Evolutionary conservation across 179 eudicot genomes (phyloP), one percentile per base, ranked within the genome.

Genomic region (Vitellaria paradoxa): DNA sequence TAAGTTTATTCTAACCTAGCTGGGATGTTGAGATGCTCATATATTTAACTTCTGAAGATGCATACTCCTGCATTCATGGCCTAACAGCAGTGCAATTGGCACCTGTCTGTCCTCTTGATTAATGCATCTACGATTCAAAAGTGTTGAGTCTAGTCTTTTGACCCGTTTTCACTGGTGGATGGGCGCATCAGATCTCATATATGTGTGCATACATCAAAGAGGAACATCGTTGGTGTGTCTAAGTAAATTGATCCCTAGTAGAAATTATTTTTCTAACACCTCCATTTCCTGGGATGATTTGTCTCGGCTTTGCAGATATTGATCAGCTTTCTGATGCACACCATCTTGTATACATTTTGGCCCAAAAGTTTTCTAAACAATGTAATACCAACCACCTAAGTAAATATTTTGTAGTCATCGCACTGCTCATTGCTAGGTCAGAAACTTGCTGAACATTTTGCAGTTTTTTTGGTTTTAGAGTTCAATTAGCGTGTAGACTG

Each of bases 11-110:
- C 47, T 26, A 10, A 12, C 57, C 53, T 55, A 53, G 9, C 9
- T 14, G 21, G 59, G 45, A 76, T 65, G 14, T 17, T 66, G 17
- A 37, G 78, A 77, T 77, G 26, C 46, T 63, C 30, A 17, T 23
- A 17, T 60, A n/a, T 6, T 63, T 9, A 9, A 40, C 15, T 72
- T 63, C 74, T 9, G 65, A 21, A 21, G n/a, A 62, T 53, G 49
- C 72, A 7, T 49, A 15, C 23, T 72, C 52, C 53, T 76, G 62
- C 45, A 4, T 17, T 17, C 23, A 56, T 56, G 18, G 46, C 57
- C 57, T 55, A 53, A 17, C 45, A 18, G 13, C 17, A 24, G 45
- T 53, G 75, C 46, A 55, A 26, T 52, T 55, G 10, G 47, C 64
- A 24, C 23, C 24, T 72, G 64, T 49, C 30, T 70, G 13, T 23